Evolutionary conservation across 306 rosid species (phyloP).

Genomic region (Comarum palustre): DNA sequence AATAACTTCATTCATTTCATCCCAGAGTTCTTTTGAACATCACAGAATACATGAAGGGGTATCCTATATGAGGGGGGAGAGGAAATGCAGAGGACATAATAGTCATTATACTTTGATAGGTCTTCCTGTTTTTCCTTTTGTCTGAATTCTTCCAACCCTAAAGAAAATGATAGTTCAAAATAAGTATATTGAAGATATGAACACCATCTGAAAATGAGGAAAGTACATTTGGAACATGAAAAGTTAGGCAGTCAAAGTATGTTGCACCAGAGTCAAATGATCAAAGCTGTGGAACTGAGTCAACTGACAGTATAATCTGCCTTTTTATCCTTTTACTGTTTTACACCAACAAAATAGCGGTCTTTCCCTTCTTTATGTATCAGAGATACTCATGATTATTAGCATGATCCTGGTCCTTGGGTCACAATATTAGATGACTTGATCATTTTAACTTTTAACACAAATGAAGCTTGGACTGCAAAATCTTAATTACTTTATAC

Average conservation of each 20-base stretch:
- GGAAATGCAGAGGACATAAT: conserved; percentile 33
- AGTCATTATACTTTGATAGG: conserved; percentile 5
- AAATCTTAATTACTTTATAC: conserved; percentile 23
- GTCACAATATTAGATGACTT: not conserved
- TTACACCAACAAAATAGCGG: not conserved
- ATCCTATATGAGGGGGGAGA: not conserved
- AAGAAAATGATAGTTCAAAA: not conserved
- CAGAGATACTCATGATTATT: conserved; percentile 6
- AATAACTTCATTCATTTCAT: conserved; percentile 31
- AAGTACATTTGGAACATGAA: conserved; percentile 7
- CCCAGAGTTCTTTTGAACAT: conserved; percentile 26
- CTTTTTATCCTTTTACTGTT: conserved; percentile 14
- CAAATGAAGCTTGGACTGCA: not conserved
- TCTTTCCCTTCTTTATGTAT: conserved; percentile 1
- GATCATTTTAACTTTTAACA: not conserved
- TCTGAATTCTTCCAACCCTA: conserved; percentile 13
- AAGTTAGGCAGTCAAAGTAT: not conserved
- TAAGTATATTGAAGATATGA: not conserved
- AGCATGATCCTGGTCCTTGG: not conserved
- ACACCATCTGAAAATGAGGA: not conserved
- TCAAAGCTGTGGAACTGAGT: not conserved
- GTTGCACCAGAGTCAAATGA: conserved; percentile 1
- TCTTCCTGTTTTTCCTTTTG: conserved; percentile 9
- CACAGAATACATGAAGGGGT: conserved; percentile 4
- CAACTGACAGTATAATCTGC: conserved; percentile 6